Conservation (phyloP, 805 yeast species). For the Nakazawaea peltata region DNA sequence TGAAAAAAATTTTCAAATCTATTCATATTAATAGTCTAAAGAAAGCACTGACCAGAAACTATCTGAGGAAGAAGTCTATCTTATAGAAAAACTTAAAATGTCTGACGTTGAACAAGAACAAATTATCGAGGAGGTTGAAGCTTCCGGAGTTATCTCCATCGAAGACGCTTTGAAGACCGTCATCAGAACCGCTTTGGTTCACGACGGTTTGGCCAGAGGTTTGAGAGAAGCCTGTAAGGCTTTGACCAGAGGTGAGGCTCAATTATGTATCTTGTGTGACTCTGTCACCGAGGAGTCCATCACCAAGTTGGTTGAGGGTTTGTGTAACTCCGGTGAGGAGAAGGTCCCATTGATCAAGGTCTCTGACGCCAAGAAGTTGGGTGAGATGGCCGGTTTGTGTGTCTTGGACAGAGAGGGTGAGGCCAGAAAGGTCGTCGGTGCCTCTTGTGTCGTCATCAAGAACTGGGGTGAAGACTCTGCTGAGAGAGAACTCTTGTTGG, state of each 20-base stretch:
- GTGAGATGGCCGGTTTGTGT: conserved; percentile 99
- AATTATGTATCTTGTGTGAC: conserved; percentile 95
- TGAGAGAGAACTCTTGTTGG: conserved; percentile 93
- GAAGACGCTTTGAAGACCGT: conserved; percentile 99
- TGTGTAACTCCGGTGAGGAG: conserved; percentile 88
- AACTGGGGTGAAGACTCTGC: conserved; percentile 99
- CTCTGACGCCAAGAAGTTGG: conserved; percentile 98
- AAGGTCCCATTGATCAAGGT: conserved; percentile 98
- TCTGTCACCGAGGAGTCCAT: conserved; percentile 97
- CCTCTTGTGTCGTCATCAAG: conserved; percentile 98
- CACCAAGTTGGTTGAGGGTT: conserved; percentile 97
- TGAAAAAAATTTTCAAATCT: not conserved
- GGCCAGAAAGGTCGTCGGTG: conserved; percentile 99
- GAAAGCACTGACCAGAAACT: conserved; percentile 29
- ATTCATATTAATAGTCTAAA: too few species aligned
- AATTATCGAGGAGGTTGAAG: conserved; percentile 70
- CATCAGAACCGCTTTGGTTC: conserved; percentile 94
- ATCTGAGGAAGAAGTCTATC: conserved; percentile 31
- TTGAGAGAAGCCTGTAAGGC: conserved; percentile 99
- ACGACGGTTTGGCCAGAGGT: conserved; percentile 99
- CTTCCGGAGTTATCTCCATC: conserved; percentile 82
- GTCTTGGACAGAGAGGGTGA: conserved; percentile 99
- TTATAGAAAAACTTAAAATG: conserved; percentile 29
- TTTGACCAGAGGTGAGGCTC: conserved; percentile 94
- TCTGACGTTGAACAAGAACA: conserved; percentile 92